Percentiles rank a stretch among this genome's conserved stretches.
phyloP scores from a whole-genome alignment of 2,329 filamentous ascomycete species.

The Penicillium sp. region DNA sequence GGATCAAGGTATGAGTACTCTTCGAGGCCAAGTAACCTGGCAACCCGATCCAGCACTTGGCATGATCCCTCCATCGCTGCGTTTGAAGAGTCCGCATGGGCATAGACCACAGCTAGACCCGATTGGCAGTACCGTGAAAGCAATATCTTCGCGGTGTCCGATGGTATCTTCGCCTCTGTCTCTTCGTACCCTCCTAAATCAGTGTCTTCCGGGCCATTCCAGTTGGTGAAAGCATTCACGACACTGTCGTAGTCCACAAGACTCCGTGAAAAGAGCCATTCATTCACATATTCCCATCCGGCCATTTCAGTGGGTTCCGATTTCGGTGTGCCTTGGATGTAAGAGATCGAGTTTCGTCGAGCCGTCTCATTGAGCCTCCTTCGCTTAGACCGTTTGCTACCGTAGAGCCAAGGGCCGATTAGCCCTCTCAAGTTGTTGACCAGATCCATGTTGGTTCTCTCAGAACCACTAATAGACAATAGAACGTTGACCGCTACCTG shows the following conservation, averaged over 20 bases:
- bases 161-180: slow-evolving; percentile 39
- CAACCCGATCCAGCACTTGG: slow-evolving; percentile 48
- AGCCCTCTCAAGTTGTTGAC: slow-evolving; percentile 55
- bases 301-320: slow-evolving; percentile 24
- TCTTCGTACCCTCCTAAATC: slow-evolving; percentile 54
- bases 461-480: slow-evolving; percentile 42
- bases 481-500: slow-evolving; percentile 52
- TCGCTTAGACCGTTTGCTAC: slow-evolving; percentile 52
- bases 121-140: slow-evolving; percentile 54
- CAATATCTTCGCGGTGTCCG: slow-evolving; percentile 43
- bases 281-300: slow-evolving; percentile 57
- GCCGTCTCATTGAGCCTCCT: slow-evolving; percentile 43
- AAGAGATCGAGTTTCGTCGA: slow-evolving; percentile 27
- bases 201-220: slow-evolving; percentile 58
- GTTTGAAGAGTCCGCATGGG: slow-evolving; percentile 44
- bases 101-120: slow-evolving; percentile 57
- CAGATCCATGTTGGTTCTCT: slow-evolving; percentile 37
- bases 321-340: slow-evolving; percentile 18
- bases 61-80: slow-evolving; percentile 48
- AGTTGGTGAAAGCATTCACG: slow-evolving; percentile 50
- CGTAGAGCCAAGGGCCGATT: slow-evolving; percentile 61
- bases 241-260: slow-evolving; percentile 48
- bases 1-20: slow-evolving; percentile 37
- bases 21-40: slow-evolving; percentile 49
- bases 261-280: slow-evolving; percentile 56